A percentile compares a stretch with the other conserved stretches of the same genome.
Evolutionary conservation across 495 filamentous ascomycete species (phyloP).

Genomic region (Penicillium odoratum): DNA sequence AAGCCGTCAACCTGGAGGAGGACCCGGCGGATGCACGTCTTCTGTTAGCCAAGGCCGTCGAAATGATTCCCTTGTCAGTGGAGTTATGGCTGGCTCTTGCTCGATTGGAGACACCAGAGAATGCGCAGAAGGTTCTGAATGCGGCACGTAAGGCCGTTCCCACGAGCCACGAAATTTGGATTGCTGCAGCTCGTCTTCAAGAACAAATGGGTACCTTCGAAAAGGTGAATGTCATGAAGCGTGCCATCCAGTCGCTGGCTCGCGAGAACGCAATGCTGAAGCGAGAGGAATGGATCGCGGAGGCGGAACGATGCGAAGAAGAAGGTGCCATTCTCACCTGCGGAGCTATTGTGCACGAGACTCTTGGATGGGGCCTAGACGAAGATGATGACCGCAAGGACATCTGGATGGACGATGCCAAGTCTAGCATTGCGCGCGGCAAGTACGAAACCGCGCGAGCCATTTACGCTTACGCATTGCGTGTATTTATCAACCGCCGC

Average conservation of each 20-base stretch:
- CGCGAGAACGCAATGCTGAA: constrained; percentile 94
- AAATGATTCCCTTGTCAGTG: constrained; percentile 88
- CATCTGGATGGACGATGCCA: constrained; percentile 91
- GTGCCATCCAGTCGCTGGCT: constrained; percentile 85
- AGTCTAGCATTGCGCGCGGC: constrained; percentile 70
- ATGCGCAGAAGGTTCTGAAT: constrained; percentile 92
- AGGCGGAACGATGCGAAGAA: constrained; percentile 92
- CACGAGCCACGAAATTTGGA: constrained; percentile 92
- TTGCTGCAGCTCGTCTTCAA: constrained; percentile 87
- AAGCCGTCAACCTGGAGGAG: constrained; percentile 94
- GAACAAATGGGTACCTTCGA: constrained; percentile 78
- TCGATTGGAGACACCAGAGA: constrained; percentile 81
- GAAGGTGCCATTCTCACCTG: constrained; percentile 88
- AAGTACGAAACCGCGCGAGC: constrained; percentile 88
- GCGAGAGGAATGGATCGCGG: constrained; percentile 93
- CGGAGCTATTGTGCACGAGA: constrained; percentile 84
- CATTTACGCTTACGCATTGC: constrained; percentile 87
- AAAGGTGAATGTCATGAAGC: constrained; percentile 89
- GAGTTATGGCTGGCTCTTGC: constrained; percentile 95
- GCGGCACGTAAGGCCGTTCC: constrained; percentile 91
- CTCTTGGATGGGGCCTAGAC: constrained; percentile 88
- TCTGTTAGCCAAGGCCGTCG: constrained; percentile 87
- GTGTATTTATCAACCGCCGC: constrained; percentile 80
- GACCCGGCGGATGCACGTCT: constrained; percentile 81
- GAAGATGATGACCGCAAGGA: constrained; percentile 97